Evolutionary conservation across 176 grass and related monocot species (phyloP).

Genomic region (Luzula sylvatica): DNA sequence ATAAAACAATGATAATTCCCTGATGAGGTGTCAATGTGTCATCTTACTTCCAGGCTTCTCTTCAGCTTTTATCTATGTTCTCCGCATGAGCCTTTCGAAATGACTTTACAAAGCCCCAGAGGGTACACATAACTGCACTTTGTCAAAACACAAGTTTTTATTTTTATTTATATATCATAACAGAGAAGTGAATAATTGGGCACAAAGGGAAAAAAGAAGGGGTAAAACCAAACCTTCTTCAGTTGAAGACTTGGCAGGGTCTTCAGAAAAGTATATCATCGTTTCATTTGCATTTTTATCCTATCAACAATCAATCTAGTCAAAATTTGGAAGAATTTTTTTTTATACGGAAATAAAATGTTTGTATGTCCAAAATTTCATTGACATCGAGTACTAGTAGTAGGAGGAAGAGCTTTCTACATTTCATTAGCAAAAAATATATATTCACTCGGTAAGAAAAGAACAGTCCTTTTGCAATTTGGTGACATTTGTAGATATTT

Average conservation of each 20-base stretch:
- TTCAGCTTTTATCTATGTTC: slow-evolving; percentile 60
- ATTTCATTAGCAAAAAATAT: no score
- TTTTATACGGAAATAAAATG: slow-evolving; percentile 9
- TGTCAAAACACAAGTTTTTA: slow-evolving; percentile 4
- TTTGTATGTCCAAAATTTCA: slow-evolving; percentile 18
- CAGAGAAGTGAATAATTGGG: neutral
- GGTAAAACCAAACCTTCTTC: slow-evolving; percentile 64
- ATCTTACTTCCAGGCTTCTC: no score
- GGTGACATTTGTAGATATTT: no score
- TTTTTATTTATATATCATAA: no score
- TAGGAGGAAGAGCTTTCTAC: no score
- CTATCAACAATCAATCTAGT: slow-evolving; percentile 39
- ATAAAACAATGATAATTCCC: no score
- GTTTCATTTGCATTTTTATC: slow-evolving; percentile 75
- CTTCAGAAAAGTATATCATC: slow-evolving; percentile 82
- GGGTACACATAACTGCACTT: slow-evolving; percentile 61
- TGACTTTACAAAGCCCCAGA: slow-evolving; percentile 68
- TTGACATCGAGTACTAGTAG: no score
- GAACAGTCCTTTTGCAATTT: no score
- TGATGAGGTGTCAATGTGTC: no score
- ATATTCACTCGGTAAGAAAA: no score
- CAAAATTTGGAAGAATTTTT: slow-evolving; percentile 1
- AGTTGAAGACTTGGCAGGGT: slow-evolving; percentile 75
- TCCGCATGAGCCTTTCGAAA: slow-evolving; percentile 72
- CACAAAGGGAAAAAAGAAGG: no score